Percentiles rank a stretch among this genome's conserved stretches.
phyloP scores from a whole-genome alignment of 2,329 filamentous ascomycete species.

The Dothideomycetidae sp. region DNA sequence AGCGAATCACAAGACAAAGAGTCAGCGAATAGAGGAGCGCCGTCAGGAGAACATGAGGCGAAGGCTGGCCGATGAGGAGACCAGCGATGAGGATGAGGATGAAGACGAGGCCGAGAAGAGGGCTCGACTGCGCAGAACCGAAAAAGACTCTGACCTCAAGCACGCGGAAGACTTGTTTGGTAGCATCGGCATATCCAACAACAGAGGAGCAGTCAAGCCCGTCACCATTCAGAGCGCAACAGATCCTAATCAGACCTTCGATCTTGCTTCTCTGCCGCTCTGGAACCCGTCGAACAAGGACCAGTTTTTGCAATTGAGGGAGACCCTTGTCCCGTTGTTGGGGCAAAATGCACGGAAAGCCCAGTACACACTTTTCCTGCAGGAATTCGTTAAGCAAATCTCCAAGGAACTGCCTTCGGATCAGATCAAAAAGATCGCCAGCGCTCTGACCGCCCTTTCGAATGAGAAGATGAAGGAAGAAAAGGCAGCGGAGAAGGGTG shows the following conservation, averaged over 20 bases:
- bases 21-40: constrained; percentile 71
- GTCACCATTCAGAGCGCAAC: constrained; percentile 53
- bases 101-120: constrained; percentile 61
- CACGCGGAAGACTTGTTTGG: constrained; percentile 86
- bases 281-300: constrained; percentile 82
- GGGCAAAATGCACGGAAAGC: constrained; percentile 66
- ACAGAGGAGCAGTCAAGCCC: constrained; percentile 50
- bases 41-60: constrained; percentile 44
- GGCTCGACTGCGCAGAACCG: constrained; percentile 59
- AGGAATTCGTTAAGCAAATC: constrained; percentile 80
- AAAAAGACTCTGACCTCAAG: constrained; percentile 77
- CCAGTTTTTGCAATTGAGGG: constrained; percentile 69
- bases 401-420: constrained; percentile 77
- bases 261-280: constrained; percentile 64
- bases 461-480: constrained; percentile 99
- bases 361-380: constrained; percentile 78
- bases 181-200: constrained; percentile 57
- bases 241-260: constrained; percentile 65
- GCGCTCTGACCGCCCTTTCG: constrained; percentile 69
- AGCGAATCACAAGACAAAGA: constrained; percentile 80
- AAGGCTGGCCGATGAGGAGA: constrained; percentile 42
- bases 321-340: constrained; percentile 66
- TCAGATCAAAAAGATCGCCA: constrained; percentile 93
- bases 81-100: constrained; percentile 49
- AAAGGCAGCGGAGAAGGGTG: constrained; percentile 82